Percentiles rank a stretch among this genome's conserved stretches.
These are phyloP conservation scores for Mortierella sp. DNA, from an alignment of 371 early-diverging fungal species.

Conservation along the genomic window DNA sequence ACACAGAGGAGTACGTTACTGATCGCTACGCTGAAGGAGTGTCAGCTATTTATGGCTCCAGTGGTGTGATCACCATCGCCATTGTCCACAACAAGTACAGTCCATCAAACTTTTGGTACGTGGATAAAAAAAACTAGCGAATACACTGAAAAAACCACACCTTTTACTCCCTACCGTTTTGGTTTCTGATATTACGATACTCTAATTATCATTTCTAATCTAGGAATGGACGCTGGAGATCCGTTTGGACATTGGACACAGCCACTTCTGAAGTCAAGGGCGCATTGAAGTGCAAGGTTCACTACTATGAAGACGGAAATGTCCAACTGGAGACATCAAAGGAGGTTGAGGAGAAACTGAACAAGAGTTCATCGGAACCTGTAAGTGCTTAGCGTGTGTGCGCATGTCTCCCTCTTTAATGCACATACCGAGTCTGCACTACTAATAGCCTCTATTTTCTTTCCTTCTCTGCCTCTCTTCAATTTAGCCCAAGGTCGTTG, in stretches of 20 bases:
- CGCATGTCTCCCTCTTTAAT: neutral
- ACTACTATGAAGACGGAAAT: constrained; percentile 99
- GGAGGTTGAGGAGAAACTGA: constrained; percentile 64
- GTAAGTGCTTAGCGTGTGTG: constrained; percentile 52
- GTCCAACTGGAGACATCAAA: constrained; percentile 91
- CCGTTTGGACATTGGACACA: constrained; percentile 80
- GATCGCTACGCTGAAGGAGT: constrained; percentile 88
- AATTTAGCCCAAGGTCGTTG: constrained; percentile 56
- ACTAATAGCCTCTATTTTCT: too few species aligned
- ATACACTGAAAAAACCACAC: neutral
- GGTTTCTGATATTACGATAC: neutral
- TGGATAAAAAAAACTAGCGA: neutral
- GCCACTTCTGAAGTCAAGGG: constrained; percentile 77
- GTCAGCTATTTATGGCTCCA: constrained; percentile 71
- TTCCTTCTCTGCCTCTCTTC: neutral
- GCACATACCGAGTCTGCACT: too few species aligned
- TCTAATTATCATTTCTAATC: neutral
- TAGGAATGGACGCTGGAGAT: constrained; percentile 94
- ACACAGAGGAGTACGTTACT: constrained; percentile 69
- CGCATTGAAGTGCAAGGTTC: constrained; percentile 81
- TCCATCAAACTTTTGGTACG: constrained; percentile 90
- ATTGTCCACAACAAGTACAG: constrained; percentile 93
- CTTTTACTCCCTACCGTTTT: neutral
- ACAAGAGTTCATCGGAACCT: constrained; percentile 40
- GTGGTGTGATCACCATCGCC: constrained; percentile 68